These are phyloP conservation scores for Gymnopilus dilepis DNA, from an alignment of 768 basidiomycete species.

Conservation along the genomic window DNA sequence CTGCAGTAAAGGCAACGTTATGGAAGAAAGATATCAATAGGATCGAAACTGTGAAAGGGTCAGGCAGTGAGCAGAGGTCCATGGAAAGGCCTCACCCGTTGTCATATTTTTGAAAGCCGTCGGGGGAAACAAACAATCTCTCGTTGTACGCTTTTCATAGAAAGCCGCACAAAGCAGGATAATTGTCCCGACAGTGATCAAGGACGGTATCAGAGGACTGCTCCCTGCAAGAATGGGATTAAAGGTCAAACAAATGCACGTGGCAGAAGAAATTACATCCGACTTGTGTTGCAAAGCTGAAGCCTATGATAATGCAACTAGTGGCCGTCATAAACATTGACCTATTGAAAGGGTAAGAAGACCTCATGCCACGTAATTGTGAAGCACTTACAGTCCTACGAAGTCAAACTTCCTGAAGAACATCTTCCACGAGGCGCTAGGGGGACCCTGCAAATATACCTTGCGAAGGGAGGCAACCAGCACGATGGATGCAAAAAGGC, in stretches of 20 bases:
- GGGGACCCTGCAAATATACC: slow-evolving; percentile 51
- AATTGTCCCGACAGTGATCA: slow-evolving; percentile 60
- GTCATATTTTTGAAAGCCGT: slow-evolving; percentile 63
- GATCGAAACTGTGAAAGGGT: slow-evolving; percentile 55
- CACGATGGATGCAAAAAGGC: slow-evolving; percentile 61
- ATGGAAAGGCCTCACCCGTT: slow-evolving; percentile 51
- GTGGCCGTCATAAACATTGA: slow-evolving; percentile 78
- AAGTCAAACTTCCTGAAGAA: slow-evolving; percentile 74
- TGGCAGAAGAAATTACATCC: slow-evolving; percentile 58
- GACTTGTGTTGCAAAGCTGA: slow-evolving; percentile 71
- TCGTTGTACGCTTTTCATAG: slow-evolving; percentile 69
- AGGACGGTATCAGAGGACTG: slow-evolving; percentile 60
- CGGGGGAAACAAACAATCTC: slow-evolving; percentile 76
- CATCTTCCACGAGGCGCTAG: slow-evolving; percentile 59
- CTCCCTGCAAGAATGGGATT: slow-evolving; percentile 54
- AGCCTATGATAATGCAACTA: slow-evolving; percentile 75
- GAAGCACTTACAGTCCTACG: slow-evolving; percentile 66
- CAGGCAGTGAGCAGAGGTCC: slow-evolving; percentile 21
- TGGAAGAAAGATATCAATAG: slow-evolving; percentile 78
- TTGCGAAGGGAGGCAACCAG: slow-evolving; percentile 64
- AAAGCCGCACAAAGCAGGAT: slow-evolving; percentile 63
- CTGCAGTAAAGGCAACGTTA: slow-evolving; percentile 82
- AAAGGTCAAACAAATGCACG: slow-evolving; percentile 3
- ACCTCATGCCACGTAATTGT: background rate
- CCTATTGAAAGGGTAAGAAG: slow-evolving; percentile 39